Conservation (phyloP, 2,329 filamentous ascomycete species). For the Sphaerulina vaccinii region DNA sequence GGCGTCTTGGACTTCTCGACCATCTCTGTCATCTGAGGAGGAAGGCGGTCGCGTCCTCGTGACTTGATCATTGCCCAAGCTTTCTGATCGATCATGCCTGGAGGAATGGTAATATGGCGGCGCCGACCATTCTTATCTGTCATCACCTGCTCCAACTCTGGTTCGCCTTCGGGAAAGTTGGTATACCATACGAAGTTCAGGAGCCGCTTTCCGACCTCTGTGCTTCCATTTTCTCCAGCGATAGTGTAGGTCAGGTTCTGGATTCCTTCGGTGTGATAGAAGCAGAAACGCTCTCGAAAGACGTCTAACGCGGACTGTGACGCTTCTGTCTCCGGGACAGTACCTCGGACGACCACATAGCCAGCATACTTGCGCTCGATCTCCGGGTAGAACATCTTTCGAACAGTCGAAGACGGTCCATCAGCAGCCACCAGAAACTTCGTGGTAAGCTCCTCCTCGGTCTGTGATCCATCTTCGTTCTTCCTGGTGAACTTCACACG, state of each 20-base stretch:
- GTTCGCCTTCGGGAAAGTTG: constrained; percentile 40
- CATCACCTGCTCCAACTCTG: constrained; percentile 43
- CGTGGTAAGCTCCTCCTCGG: constrained; percentile 23
- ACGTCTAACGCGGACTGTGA: constrained; percentile 35
- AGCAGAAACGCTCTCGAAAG: constrained; percentile 44
- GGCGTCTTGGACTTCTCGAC: constrained; percentile 42
- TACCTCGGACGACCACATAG: constrained; percentile 37
- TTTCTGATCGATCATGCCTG: constrained; percentile 41
- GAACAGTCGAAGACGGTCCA: constrained; percentile 38
- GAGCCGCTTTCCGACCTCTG: constrained; percentile 43
- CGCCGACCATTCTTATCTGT: constrained; percentile 44
- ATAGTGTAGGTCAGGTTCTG: constrained; percentile 47
- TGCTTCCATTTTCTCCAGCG: constrained; percentile 43
- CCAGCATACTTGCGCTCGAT: constrained; percentile 36
- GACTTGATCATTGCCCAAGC: constrained; percentile 44
- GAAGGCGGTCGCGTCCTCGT: constrained; percentile 36
- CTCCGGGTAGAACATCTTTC: constrained; percentile 32
- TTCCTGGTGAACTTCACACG: constrained; percentile 29
- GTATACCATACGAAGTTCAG: constrained; percentile 51
- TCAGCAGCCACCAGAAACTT: constrained; percentile 48
- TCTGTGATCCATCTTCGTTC: constrained; percentile 26
- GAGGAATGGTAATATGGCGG: constrained; percentile 46
- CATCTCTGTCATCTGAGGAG: constrained; percentile 44
- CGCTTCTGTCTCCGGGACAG: constrained; percentile 37
- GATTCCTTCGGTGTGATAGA: constrained; percentile 41